These are phyloP conservation scores for Kuraishia molischiana DNA, from an alignment of 805 yeast species.

Conservation along the genomic window DNA sequence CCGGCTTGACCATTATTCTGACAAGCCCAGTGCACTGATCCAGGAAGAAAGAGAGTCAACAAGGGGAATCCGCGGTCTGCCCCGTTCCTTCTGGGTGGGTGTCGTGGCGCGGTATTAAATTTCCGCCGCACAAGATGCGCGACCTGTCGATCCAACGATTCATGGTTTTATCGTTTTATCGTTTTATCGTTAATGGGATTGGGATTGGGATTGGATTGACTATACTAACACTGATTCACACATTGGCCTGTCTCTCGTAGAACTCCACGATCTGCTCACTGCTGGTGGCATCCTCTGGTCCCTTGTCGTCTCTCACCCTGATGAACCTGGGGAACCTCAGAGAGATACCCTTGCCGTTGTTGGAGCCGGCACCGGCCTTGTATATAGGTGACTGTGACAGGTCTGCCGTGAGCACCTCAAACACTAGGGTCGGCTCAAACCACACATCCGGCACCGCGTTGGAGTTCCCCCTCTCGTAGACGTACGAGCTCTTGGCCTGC, in stretches of 20 bases:
- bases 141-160: too few species aligned
- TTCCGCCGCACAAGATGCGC: too few species aligned
- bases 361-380: conserved; percentile 70
- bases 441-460: conserved; percentile 84
- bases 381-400: conserved; percentile 81
- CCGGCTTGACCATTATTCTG: too few species aligned
- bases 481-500: conserved; percentile 56
- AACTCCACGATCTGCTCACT: conserved; percentile 79
- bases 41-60: too few species aligned
- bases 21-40: too few species aligned
- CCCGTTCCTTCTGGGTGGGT: too few species aligned
- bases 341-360: conserved; percentile 76
- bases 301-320: conserved; percentile 78
- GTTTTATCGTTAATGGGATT: too few species aligned
- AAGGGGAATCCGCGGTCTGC: too few species aligned
- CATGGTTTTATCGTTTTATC: too few species aligned
- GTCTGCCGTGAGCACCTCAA: conserved; percentile 90
- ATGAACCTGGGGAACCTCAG: conserved; percentile 83
- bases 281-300: conserved; percentile 76
- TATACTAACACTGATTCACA: conserved; percentile 4
- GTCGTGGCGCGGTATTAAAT: too few species aligned
- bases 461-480: conserved; percentile 49
- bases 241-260: conserved; percentile 58
- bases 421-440: conserved; percentile 79
- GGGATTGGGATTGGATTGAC: too few species aligned